Evolutionary conservation across 352 stramenopile genomes (phyloP).

Genomic region (Globisporangium polare): DNA sequence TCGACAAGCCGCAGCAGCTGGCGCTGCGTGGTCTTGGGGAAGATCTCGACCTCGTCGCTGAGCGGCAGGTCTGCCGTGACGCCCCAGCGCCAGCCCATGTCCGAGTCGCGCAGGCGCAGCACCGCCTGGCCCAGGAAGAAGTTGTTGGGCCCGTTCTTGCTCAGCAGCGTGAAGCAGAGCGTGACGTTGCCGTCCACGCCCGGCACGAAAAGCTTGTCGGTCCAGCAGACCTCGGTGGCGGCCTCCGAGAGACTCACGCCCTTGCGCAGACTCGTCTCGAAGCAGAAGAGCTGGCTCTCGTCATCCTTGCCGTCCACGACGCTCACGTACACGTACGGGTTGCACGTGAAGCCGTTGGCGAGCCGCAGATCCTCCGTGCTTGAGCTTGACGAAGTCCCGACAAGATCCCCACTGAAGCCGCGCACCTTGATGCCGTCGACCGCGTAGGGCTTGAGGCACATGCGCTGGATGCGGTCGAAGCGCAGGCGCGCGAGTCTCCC

Average conservation of each 20-base stretch:
- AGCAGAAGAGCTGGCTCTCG: constrained; percentile 64
- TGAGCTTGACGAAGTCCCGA: neutral
- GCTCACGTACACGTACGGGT: constrained; percentile 68
- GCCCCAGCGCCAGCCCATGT: constrained; percentile 43
- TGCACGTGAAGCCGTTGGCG: constrained; percentile 68
- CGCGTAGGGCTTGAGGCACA: constrained; percentile 51
- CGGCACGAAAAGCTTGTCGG: constrained; percentile 59
- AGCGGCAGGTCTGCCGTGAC: constrained; percentile 36
- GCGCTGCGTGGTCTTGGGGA: constrained; percentile 54
- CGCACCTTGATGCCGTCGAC: constrained; percentile 37
- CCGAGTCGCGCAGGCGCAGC: constrained; percentile 41
- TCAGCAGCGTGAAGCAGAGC: constrained; percentile 67
- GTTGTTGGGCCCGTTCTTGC: constrained; percentile 74
- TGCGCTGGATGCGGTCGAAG: constrained; percentile 45
- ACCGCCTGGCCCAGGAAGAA: constrained; percentile 68
- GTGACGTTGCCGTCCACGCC: constrained; percentile 64
- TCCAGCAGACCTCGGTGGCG: constrained; percentile 38
- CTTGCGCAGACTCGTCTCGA: constrained; percentile 53
- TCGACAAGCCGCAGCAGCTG: constrained; percentile 42
- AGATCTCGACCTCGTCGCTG: constrained; percentile 44
- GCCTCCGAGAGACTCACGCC: constrained; percentile 15
- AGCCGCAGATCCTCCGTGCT: constrained; percentile 44
- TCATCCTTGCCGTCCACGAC: constrained; percentile 66
- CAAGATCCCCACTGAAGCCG: constrained; percentile 9
- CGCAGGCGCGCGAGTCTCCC: constrained; percentile 45